Evolutionary conservation across 2,329 filamentous ascomycete genomes (phyloP), one percentile per base, ranked within the genome.

Genomic region (Onygenales sp.): DNA sequence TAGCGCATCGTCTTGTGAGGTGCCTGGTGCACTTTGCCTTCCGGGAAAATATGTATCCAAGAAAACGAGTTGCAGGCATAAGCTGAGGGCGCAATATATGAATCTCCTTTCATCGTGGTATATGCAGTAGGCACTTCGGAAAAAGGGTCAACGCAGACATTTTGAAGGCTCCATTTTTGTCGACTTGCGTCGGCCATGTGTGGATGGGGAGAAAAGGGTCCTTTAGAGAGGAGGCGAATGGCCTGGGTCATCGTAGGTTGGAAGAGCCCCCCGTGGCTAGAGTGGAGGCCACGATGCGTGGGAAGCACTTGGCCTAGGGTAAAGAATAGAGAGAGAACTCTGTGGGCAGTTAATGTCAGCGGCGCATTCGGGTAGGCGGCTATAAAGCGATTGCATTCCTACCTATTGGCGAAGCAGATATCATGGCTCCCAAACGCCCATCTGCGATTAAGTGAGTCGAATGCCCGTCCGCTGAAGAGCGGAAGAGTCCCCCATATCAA

Each of bases 21-120:
- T 60, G 89, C 84, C 72, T 98, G 93, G 70, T 97, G 91, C 45
- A 95, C 89, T 69, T 87, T 89, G 47, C 90, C 93, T 72, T 98
- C 93, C 10, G 93, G 93, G 69, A 97, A 97, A 52, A 97, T 86
- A 69, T 98, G 93, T 3, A 98, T 76, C 93, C 93, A 98, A 44
- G 83, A 82, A 68, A 87, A 80, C 45, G 82, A 82, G 62, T 89
- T 84, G 58, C 72, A 78, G 2, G 81, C 69, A 66, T 87, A 91
- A 47, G 83, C 80, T 1, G 89, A 84, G 1, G 90, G 89, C 0
- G 88, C 80, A 0, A 79, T 75, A 66, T 89, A 87, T 0, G 72
- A 65, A 55, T 72, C 72, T 17, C 69, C 61, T 2, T 66, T 67
- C 21, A 67, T 66, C 7, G 68, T 69, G 2, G 69, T 71, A 44